Evolutionary conservation across 2,329 filamentous ascomycete genomes (phyloP), one percentile per base, ranked within the genome.

Genomic region (Gliomastix tumulicola): DNA sequence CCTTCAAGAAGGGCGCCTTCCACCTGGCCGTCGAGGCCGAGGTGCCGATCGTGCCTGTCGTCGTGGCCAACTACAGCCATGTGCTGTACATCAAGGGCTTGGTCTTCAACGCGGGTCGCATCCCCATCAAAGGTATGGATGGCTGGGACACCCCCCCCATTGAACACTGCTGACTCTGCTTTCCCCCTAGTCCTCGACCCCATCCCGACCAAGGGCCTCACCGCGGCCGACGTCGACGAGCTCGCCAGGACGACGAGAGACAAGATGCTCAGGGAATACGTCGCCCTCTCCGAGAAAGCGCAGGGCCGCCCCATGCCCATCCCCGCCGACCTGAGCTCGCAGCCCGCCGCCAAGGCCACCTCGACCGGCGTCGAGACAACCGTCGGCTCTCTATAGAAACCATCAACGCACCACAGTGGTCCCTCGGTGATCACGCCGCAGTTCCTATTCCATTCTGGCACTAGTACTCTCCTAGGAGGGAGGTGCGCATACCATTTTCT

Each of bases 1-100:
- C 88, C n/a, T 98, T 97, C 73, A 98, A 98, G 68, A 98, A 98
- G 70, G 92, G 92, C 41, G 92, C 90, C 32, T 98, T 98, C 63
- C 90, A 98, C 60, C 74, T 98, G 22, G 92, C 92, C 32, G 78
- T 98, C 16, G 86, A 97, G 69, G 90, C 90, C 3, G 84, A 88
- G 46, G 92, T 96, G 6, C 89, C 89, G 19, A 86, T 98, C 50
- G 82, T 98, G 4, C 92, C 92, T 0, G 74, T 94, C 23, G 82
- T 88, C 32, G 76, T 79, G 21, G 84, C 84, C 55, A 89, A 88
- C 62, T 90, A 90, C 59, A 81, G 81, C 49, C 76, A 88, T 54
- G 55, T 89, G 22, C 62, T 89, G 44, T 79, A 77, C 49, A 60
- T 80, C 48, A 79, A 80, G 62, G 67, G 68, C 31, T 55, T 76